These are phyloP conservation scores for Stachybotrys chlorohalonatus DNA, from an alignment of 2,329 filamentous ascomycete genomes.

Conservation along the genomic window DNA sequence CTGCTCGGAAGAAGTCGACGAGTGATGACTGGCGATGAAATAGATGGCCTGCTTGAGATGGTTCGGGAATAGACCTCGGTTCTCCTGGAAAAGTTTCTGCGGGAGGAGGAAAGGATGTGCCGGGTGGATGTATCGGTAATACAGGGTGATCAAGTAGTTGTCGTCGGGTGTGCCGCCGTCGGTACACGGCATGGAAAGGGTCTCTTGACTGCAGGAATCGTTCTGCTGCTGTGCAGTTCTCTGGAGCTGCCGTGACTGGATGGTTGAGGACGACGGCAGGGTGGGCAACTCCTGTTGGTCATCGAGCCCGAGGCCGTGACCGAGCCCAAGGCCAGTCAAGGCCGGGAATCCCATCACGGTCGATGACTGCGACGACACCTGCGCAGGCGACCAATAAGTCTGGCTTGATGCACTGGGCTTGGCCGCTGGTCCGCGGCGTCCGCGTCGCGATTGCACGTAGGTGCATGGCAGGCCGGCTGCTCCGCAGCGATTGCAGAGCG, in stretches of 20 bases:
- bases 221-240: background rate
- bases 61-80: background rate
- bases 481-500: background rate
- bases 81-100: background rate
- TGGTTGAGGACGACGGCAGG: background rate
- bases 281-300: background rate
- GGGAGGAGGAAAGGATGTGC: slow-evolving; percentile 6
- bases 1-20: background rate
- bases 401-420: background rate
- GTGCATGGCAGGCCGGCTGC: background rate
- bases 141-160: background rate
- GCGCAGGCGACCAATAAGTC: background rate
- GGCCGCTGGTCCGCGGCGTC: background rate
- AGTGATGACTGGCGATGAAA: slow-evolving; percentile 3
- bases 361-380: background rate
- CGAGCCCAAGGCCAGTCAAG: background rate
- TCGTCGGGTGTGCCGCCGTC: slow-evolving; percentile 1
- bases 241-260: background rate
- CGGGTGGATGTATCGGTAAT: slow-evolving; percentile 2
- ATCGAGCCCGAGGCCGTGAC: background rate
- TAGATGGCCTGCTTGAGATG: slow-evolving; percentile 3
- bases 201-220: background rate
- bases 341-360: background rate
- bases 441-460: background rate
- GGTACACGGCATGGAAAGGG: background rate